Evolutionary conservation across 148 eudicot species (phyloP), one percentile per base, ranked within the genome.

Genomic region (Amaranthus palmeri): DNA sequence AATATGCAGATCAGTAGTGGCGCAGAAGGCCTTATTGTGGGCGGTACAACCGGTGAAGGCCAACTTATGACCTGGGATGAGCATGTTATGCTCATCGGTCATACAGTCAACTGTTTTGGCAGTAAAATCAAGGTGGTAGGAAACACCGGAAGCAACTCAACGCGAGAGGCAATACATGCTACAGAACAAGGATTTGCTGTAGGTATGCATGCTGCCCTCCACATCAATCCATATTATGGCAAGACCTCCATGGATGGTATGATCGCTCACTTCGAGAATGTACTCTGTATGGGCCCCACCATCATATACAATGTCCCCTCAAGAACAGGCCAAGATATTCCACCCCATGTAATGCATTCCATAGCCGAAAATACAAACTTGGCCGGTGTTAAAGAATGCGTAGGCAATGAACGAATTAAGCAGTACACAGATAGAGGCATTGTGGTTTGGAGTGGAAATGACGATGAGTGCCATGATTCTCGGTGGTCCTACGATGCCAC

Each of bases 41-140:
- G 97, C 10, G 97, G 97, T 70, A 92, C 97, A 17, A 89, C 97
- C 14, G 97, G 97, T 48, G 97, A 92, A 83, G 97, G 92, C 17
- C 97, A 92, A 68, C 70, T 92, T 49, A 92, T 92, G 97, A 86
- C 90, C 72, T 92, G 97, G 97, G 97, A 92, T 78, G 97, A 92
- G 72, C 97, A 92, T 71, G 85, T 92, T 12, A 92, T 92, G 97
- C 97, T 92, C 54, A 92, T 92, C 58, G 97, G 90, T 54, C 97
- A 89, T 76, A 92, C 96, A 3, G 87, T 92, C 54, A 92, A 92
- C 73, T 92, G 96, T 77, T 92, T 89, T 70, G 97, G 97, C 59
- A 83, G 85, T 69, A 79, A 65, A 50, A 83, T 92, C 62, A 89
- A 89, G 77, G 97, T 92, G 36, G 89, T 92, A 40, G 97, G 97